phyloP scores from a whole-genome alignment of 2,329 filamentous ascomycete species.

The Orbilia brochopaga region DNA sequence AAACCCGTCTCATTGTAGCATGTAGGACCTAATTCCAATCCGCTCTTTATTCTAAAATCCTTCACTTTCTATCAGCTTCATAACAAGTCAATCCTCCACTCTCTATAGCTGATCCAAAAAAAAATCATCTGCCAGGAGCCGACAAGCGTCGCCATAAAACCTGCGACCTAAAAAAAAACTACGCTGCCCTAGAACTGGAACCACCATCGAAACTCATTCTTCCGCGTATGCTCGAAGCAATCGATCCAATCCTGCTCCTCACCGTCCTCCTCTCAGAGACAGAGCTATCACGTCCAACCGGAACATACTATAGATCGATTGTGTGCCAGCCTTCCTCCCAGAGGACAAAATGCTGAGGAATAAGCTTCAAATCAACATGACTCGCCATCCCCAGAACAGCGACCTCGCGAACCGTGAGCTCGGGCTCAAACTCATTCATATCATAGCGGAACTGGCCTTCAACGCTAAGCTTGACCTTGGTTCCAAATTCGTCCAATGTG shows the following conservation, averaged over 20 bases:
- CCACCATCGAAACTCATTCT: no score
- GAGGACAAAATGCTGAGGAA: slow-evolving; percentile 4
- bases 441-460: slow-evolving; percentile 22
- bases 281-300: neutral
- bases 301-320: slow-evolving; percentile 14
- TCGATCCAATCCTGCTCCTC: neutral
- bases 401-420: slow-evolving; percentile 23
- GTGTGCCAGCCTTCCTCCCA: neutral
- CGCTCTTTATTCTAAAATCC: neutral
- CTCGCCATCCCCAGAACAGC: neutral
- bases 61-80: no score
- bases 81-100: no score
- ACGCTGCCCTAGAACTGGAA: no score
- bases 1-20: no score
- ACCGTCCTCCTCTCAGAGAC: neutral
- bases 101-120: no score
- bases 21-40: neutral
- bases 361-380: neutral
- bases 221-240: no score
- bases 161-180: neutral
- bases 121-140: no score
- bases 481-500: neutral
- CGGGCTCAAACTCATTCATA: neutral
- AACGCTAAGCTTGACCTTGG: neutral
- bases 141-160: neutral